phyloP scores from a whole-genome alignment of 2,329 filamentous ascomycete species.

The Hymenoscyphus occultus region DNA sequence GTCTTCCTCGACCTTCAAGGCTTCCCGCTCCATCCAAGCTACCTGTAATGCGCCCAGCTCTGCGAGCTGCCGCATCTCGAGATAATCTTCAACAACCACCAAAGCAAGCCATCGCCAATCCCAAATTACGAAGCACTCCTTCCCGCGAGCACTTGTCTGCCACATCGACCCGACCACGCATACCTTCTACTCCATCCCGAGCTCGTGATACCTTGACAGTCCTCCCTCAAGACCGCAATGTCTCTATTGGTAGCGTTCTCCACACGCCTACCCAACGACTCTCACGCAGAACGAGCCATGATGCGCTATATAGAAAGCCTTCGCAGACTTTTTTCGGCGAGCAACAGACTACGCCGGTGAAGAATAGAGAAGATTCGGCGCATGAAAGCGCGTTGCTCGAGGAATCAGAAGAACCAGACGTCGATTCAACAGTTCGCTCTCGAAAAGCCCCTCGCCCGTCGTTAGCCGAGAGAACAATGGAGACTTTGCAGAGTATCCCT shows the following conservation, averaged over 20 bases:
- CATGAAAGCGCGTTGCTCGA: slow-evolving; percentile 19
- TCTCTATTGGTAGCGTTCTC: slow-evolving; percentile 18
- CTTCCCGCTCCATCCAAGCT: slow-evolving; percentile 42
- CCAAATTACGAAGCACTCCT: slow-evolving; percentile 29
- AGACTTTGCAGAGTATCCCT: slow-evolving; percentile 75
- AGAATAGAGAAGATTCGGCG: slow-evolving; percentile 14
- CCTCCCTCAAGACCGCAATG: slow-evolving; percentile 15
- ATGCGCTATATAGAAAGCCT: slow-evolving; percentile 26
- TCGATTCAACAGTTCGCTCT: neutral
- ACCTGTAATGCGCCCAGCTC: slow-evolving; percentile 45
- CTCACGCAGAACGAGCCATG: slow-evolving; percentile 23
- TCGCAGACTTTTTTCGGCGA: slow-evolving; percentile 19
- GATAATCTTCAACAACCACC: slow-evolving; percentile 43
- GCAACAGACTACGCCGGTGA: slow-evolving; percentile 2
- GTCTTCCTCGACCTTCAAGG: slow-evolving; percentile 44
- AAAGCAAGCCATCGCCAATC: slow-evolving; percentile 23
- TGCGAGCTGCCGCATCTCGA: slow-evolving; percentile 46
- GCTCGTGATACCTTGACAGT: slow-evolving; percentile 11
- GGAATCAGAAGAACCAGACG: slow-evolving; percentile 14
- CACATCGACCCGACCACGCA: slow-evolving; percentile 19
- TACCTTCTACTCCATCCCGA: slow-evolving; percentile 21
- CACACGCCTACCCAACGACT: slow-evolving; percentile 14
- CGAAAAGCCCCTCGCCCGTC: slow-evolving; percentile 46
- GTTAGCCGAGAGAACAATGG: slow-evolving; percentile 79
- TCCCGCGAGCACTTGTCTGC: slow-evolving; percentile 26